Evolutionary conservation across 768 basidiomycete species (phyloP).

Genomic region (Rhodotorula graminis): DNA sequence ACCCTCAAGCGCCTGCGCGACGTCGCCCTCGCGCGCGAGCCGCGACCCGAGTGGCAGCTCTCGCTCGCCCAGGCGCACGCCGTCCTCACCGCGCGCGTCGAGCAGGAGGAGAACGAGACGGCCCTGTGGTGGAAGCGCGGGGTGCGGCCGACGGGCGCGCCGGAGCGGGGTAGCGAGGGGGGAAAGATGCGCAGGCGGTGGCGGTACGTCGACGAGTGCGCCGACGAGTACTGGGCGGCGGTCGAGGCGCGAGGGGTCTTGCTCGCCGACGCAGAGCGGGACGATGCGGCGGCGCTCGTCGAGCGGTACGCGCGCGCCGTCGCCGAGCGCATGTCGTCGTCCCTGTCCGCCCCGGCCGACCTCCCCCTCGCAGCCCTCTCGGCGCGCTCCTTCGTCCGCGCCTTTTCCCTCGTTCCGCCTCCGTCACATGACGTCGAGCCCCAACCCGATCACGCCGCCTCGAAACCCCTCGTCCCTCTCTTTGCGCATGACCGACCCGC

Average conservation of each 20-base stretch:
- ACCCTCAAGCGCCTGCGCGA: conserved; percentile 3
- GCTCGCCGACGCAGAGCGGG: neutral
- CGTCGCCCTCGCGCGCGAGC: neutral
- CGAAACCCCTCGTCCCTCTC: neutral
- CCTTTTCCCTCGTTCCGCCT: neutral
- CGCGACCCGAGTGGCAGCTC: neutral
- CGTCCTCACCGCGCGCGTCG: neutral
- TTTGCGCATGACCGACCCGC: neutral
- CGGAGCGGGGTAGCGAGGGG: no score
- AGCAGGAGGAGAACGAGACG: neutral
- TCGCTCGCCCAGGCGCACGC: neutral
- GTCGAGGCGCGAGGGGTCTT: neutral
- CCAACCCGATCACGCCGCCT: neutral
- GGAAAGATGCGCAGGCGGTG: neutral
- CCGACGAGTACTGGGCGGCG: neutral
- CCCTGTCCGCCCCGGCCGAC: no score
- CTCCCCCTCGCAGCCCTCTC: neutral
- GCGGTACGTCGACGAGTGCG: neutral
- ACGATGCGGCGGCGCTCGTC: neutral
- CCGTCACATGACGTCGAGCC: neutral
- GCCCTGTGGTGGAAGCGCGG: neutral
- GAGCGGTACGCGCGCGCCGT: neutral
- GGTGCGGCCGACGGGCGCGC: neutral
- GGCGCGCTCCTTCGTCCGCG: neutral
- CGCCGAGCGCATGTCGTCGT: neutral